Evolutionary conservation across 2,329 filamentous ascomycete genomes (phyloP), one percentile per base, ranked within the genome.

Genomic region (Aspergillus pseudoglaucus): DNA sequence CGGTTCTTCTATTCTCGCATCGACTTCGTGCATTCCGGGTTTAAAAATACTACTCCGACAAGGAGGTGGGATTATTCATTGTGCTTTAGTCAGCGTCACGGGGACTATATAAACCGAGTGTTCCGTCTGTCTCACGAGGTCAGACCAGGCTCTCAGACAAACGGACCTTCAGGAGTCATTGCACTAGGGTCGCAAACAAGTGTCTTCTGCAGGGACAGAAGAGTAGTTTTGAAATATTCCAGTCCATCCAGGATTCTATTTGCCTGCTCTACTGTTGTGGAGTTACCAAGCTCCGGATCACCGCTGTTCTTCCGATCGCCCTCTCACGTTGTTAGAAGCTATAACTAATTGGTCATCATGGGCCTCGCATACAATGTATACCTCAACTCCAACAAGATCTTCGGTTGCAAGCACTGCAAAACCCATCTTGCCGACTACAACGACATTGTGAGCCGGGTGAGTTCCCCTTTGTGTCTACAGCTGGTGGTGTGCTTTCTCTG

Each of bases 351-450:
- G 17, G 37, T 53, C 61, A 64, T 51, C 49, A 95, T 95, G 90
- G 90, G 90, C 57, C 83, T 96, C 59, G 77, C 84, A 51, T 95
- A 95, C 77, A 95, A 95, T 73, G 84, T 87, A 52, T 96, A 95
- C 69, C 84, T 95, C 56, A 88, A 84, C 69, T 86, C 87, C 64
- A 81, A 78, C 71, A 88, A 88, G 71, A 91, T 96, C 65, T 95
- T 93, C 69, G 90, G 88, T 56, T 96, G 88, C 81, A 91, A 91
- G 75, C 81, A 80, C 62, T 98, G 93, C 83, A 96, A 96, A 71
- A 88, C 93, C 6, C 93, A 98, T 66, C 82, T 98, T 15, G 86
- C 90, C 27, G 93, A 95, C 67, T 89, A 95, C 60, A 90, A 97
- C 59, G 90, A 96, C 63, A 96, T 98, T 57, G 90, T 97, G 55